Evolutionary conservation across 2,329 filamentous ascomycete species (phyloP), one percentile per base, ranked within the genome.

Genomic region (Botrytis squamosa): DNA sequence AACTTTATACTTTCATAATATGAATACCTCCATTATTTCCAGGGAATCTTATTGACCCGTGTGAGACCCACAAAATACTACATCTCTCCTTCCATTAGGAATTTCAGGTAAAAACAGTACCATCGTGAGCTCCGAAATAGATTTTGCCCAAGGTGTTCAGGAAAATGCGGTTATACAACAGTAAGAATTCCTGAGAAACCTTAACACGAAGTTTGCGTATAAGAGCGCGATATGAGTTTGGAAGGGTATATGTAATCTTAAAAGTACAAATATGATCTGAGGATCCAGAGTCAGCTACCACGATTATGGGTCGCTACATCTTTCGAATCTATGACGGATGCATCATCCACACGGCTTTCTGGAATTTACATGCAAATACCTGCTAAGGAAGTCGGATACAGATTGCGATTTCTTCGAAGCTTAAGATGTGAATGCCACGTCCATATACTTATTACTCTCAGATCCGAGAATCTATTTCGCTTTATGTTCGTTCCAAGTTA

Each of bases 191-290:
- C 7, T 18, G n/a, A 18, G n/a, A 3, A 2, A 9, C 0, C 5
- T 16, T 7, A 1, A 29, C 3, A 3, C 0, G n/a, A 29, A 29
- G 0, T 29, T 29, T 18, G 14, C 18, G 7, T 18, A 18, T 16
- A 2, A 7, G n/a, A 29, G 52, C 6, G n/a, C 16, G n/a, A 18
- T 5, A 29, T 6, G 14, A 29, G 12, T 4, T 18, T 2, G 5
- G n/a, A 57, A 14, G 3, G 3, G n/a, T 57, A 9, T 57, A 1
- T 57, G n/a, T 33, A 33, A 33, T 33, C 33, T 33, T 33, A 33
- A 33, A 33, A 33, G 33, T 3, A 33, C 33, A 33, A 33, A 33
- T 33, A 33, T 33, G 33, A 33, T 33, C 33, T 33, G 33, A 33
- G 33, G 33, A 33, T 33, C 33, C 33, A 33, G 3, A 33, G 33